phyloP scores from a whole-genome alignment of 306 rosid genomes.

The Acacia crassicarpa region DNA sequence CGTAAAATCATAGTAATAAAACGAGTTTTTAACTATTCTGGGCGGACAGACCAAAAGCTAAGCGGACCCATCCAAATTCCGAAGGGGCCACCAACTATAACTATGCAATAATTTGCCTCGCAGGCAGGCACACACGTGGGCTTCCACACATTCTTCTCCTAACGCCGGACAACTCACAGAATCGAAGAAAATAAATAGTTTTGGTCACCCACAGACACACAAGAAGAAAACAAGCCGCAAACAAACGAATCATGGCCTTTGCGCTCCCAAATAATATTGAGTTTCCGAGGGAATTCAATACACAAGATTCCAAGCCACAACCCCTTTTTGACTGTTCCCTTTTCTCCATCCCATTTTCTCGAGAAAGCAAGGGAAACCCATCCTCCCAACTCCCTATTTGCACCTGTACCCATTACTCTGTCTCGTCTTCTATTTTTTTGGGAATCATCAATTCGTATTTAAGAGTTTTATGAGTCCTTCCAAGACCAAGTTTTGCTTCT shows the following conservation, averaged over 20 bases:
- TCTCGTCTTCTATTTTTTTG: slow-evolving; percentile 27
- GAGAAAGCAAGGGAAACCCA: slow-evolving; percentile 33
- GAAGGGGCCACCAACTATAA: neutral
- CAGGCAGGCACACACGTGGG: slow-evolving; percentile 42
- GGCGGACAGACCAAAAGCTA: neutral
- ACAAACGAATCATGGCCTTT: slow-evolving; percentile 47
- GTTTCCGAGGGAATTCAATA: slow-evolving; percentile 47
- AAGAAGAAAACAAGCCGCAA: slow-evolving; percentile 43
- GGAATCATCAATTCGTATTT: slow-evolving; percentile 37
- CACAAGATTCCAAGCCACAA: slow-evolving; percentile 45
- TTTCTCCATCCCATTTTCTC: slow-evolving; percentile 28
- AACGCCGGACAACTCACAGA: neutral
- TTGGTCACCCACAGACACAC: neutral
- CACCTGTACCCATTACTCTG: slow-evolving; percentile 48
- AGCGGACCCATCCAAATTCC: neutral
- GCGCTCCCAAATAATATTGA: slow-evolving; percentile 13
- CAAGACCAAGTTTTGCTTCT: slow-evolving; percentile 31
- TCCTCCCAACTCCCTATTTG: slow-evolving; percentile 30
- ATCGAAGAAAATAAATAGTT: neutral
- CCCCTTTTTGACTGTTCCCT: slow-evolving; percentile 49
- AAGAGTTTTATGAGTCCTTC: slow-evolving; percentile 22
- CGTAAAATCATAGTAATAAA: too few relatives aligned
- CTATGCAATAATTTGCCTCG: slow-evolving; percentile 23
- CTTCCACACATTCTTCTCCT: neutral
- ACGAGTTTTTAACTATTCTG: too few relatives aligned